These are phyloP conservation scores for Peniophora sp. DNA, from an alignment of 1,284 basidiomycete species.

Conservation along the genomic window DNA sequence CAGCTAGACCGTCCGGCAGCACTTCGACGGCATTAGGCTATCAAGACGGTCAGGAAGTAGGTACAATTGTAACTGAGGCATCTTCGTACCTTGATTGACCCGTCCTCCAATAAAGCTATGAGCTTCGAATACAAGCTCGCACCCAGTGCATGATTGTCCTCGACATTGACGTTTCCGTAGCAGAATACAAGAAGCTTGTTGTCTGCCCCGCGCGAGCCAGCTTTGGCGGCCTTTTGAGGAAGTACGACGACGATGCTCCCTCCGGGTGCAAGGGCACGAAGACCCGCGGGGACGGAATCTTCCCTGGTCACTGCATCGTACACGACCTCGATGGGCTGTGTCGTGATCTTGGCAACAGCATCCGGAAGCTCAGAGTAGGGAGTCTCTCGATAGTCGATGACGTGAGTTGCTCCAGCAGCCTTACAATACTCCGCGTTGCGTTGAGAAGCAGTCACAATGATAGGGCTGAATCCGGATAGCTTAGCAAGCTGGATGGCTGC, in stretches of 20 bases:
- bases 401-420: conserved; percentile 25
- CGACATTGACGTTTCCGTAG: background rate
- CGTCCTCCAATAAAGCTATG: background rate
- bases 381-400: conserved; percentile 20
- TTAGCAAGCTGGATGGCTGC: background rate
- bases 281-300: background rate
- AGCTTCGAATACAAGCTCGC: background rate
- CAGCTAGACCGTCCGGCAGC: background rate
- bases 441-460: conserved; percentile 25
- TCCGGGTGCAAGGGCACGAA: background rate
- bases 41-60: background rate
- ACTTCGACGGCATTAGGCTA: conserved; percentile 5
- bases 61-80: background rate
- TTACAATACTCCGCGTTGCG: conserved; percentile 23
- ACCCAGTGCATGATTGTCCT: background rate
- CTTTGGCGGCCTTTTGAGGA: background rate
- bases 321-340: background rate
- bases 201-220: background rate
- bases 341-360: background rate
- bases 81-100: background rate
- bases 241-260: background rate
- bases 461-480: conserved; percentile 24
- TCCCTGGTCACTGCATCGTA: background rate
- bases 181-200: background rate
- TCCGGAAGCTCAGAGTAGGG: background rate